Evolutionary conservation across 192 early-diverging fungal species (phyloP).

Genomic region (Coemansia sp.): DNA sequence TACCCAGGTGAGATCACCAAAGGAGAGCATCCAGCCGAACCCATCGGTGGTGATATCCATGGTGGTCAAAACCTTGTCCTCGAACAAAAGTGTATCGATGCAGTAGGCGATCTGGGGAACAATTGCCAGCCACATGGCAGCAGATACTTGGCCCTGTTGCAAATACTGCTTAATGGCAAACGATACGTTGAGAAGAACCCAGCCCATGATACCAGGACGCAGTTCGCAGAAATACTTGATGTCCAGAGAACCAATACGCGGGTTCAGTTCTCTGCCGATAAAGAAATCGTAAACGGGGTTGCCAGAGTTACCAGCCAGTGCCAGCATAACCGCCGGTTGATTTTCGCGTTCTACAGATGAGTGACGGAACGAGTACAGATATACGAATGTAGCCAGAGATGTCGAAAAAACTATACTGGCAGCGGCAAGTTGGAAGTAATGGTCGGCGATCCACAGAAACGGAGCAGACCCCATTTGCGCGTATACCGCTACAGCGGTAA

Average conservation of each 20-base stretch:
- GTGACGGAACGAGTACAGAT: constrained; percentile 71
- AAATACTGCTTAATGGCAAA: constrained; percentile 79
- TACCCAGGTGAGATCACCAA: constrained; percentile 86
- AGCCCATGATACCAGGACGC: constrained; percentile 90
- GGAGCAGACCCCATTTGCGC: constrained; percentile 58
- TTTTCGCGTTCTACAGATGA: constrained; percentile 12
- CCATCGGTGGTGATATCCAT: constrained; percentile 99
- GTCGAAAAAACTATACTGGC: constrained; percentile 71
- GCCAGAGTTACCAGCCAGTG: constrained; percentile 89
- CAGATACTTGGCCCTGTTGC: constrained; percentile 66
- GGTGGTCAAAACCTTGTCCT: constrained; percentile 84
- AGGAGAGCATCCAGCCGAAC: constrained; percentile 88
- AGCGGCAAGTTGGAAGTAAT: constrained; percentile 72
- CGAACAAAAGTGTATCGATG: constrained; percentile 73
- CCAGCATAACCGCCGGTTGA: constrained; percentile 63
- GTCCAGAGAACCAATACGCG: constrained; percentile 79
- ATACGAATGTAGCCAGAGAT: constrained; percentile 69
- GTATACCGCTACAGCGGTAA: constrained; percentile 45
- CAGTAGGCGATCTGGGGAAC: constrained; percentile 83
- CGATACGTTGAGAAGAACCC: constrained; percentile 78
- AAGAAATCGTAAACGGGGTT: constrained; percentile 91
- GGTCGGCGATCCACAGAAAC: constrained; percentile 81
- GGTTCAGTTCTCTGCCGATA: constrained; percentile 96
- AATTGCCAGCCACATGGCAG: constrained; percentile 76
- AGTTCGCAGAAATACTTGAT: constrained; percentile 95